Conservation (phyloP, 2,329 filamentous ascomycete genomes). For the Colletotrichum cereale region DNA sequence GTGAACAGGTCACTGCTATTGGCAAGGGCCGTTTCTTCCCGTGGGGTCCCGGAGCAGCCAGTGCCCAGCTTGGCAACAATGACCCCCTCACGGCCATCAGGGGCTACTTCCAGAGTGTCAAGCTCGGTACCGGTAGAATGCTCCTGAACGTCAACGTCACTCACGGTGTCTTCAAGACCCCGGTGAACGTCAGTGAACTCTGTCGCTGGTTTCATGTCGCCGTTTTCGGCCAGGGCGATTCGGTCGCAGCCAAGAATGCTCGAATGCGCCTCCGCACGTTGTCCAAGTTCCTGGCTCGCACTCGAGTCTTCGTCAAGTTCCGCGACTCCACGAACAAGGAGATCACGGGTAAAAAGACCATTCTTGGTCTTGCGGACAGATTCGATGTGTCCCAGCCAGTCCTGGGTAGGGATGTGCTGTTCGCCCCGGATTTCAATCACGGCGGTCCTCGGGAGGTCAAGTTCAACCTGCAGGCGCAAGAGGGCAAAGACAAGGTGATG, state of each 20-base stretch:
- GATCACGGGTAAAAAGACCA: constrained; percentile 42
- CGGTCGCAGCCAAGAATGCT: neutral
- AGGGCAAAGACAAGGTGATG: constrained; percentile 42
- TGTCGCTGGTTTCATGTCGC: constrained; percentile 29
- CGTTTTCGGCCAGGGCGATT: constrained; percentile 24
- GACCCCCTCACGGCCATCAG: constrained; percentile 57
- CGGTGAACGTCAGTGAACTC: constrained; percentile 49
- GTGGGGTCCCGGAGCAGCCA: constrained; percentile 48
- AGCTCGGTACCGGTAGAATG: constrained; percentile 65
- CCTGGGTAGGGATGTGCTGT: neutral
- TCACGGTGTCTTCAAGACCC: constrained; percentile 63
- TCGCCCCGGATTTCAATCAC: constrained; percentile 27
- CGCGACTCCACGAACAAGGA: constrained; percentile 42
- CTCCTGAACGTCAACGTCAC: constrained; percentile 69
- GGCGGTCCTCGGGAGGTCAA: constrained; percentile 46
- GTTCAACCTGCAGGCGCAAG: constrained; percentile 47
- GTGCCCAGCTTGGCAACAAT: constrained; percentile 45
- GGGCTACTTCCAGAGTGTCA: constrained; percentile 68
- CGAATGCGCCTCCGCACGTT: constrained; percentile 45
- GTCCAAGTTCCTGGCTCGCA: constrained; percentile 54
- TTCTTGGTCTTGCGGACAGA: constrained; percentile 45
- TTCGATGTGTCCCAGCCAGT: constrained; percentile 18
- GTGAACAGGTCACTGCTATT: constrained; percentile 53
- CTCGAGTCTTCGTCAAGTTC: constrained; percentile 53
- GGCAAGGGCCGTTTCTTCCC: constrained; percentile 65